A percentile compares a stretch with the other conserved stretches of the same genome.
phyloP scores from a whole-genome alignment of 163 green algal genomes.

The Volvox carteri region DNA sequence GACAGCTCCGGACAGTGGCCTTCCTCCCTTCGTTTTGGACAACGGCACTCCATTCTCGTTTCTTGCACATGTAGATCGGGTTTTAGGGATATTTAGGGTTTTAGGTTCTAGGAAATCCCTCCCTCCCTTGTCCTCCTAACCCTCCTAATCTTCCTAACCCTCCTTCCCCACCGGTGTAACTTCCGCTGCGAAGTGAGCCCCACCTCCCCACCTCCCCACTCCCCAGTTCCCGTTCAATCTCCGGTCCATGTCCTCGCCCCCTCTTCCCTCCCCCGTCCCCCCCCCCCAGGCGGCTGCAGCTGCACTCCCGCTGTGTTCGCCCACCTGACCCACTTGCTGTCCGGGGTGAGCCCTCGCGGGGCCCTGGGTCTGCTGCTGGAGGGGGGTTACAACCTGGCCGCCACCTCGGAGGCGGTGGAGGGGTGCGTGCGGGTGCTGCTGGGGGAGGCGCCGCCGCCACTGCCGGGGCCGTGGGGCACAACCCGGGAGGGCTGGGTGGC shows the following conservation, averaged over 20 bases:
- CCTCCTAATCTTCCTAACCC: neutral
- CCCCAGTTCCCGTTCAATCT: no score
- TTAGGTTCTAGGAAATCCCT: no score
- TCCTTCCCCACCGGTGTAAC: no score
- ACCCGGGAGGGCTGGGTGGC: conserved; percentile 44
- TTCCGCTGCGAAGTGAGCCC: no score
- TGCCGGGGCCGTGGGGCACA: conserved; percentile 56
- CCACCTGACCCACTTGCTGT: conserved; percentile 81
- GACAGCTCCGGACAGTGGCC: no score
- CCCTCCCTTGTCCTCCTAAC: no score
- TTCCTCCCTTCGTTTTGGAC: no score
- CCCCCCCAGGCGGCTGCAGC: conserved; percentile 71
- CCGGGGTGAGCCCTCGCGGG: conserved; percentile 68
- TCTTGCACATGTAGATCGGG: no score
- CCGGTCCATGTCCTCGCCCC: no score
- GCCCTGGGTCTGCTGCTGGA: conserved; percentile 80
- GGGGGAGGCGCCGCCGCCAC: conserved; percentile 72
- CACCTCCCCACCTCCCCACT: no score
- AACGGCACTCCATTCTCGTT: no score
- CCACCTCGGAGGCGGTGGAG: conserved; percentile 77
- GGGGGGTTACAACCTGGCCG: conserved; percentile 87
- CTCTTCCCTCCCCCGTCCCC: neutral
- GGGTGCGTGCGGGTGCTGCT: conserved; percentile 83
- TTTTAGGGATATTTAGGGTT: no score
- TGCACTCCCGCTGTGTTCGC: conserved; percentile 79